Percentiles rank a stretch among this genome's conserved stretches.
Conservation (phyloP, 1,284 basidiomycete species). For the Rhodotorula sp. region DNA sequence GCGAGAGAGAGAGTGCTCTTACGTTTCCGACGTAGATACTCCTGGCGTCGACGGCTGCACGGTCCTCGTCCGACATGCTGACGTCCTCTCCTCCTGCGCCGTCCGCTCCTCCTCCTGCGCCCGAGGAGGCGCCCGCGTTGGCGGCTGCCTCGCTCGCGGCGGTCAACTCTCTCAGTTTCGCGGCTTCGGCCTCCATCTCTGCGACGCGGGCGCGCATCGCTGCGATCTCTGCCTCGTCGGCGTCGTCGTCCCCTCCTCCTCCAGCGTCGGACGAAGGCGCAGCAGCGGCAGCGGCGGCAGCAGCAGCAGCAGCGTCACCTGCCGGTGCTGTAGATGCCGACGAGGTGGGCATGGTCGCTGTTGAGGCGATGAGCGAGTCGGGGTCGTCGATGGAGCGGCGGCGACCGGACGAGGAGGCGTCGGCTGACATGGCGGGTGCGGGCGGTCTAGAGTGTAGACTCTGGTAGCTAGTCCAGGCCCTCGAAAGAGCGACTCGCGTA, state of each 20-base stretch:
- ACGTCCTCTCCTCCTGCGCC: conserved; percentile 14
- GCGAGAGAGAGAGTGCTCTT: conserved; percentile 53
- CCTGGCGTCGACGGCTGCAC: conserved; percentile 71
- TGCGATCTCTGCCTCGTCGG: conserved; percentile 34
- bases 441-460: too few relatives aligned
- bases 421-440: conserved; percentile 3
- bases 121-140: background rate
- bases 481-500: too few relatives aligned
- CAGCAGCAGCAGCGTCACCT: background rate
- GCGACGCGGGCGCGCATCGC: conserved; percentile 43
- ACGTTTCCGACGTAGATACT: conserved; percentile 98
- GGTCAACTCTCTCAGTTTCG: conserved; percentile 84
- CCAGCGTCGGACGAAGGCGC: conserved; percentile 4
- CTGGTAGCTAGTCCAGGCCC: too few relatives aligned
- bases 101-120: background rate
- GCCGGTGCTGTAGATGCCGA: background rate
- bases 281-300: background rate
- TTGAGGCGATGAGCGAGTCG: conserved; percentile 11
- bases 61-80: conserved; percentile 51
- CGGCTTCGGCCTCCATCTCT: conserved; percentile 89
- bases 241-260: conserved; percentile 21
- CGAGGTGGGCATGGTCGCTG: background rate
- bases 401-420: conserved; percentile 2
- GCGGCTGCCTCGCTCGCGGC: conserved; percentile 44
- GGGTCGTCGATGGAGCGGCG: conserved; percentile 24